Base-by-base conservation (phyloP, 1,284 basidiomycete genomes). In the Rhodotorula mucilaginosa region DNA sequence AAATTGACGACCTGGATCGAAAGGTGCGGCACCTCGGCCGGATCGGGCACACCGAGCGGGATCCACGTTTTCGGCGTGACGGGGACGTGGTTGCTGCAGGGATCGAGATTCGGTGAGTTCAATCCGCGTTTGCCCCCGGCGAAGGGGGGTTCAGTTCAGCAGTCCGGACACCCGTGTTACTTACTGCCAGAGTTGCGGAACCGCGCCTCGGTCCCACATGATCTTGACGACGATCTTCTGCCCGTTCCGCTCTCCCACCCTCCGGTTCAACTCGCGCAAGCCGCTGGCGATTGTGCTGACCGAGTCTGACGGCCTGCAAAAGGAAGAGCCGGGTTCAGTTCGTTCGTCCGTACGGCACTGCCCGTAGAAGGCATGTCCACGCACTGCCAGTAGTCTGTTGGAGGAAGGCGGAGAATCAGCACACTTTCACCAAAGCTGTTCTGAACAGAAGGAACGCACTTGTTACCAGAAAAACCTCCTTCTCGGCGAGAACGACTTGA, bases 121-220 rank as follows among this genome's bases (percentile, higher is more conserved):
- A 12, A 44, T 44, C 10, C 39, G 39, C 39, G 39, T 44, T 34
- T 44, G 39, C 8, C 8, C 39, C 12, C 8, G 39, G 39, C 39
- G 26, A 39, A 29, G 31, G 31, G 2, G 23, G 13, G 7, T 6
- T 39, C 26, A 54, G n/a, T 2, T 15, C 19, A n/a, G 52, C 52
- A 10, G 0, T 44, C 15, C 3, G 49, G 19, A 21, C 44, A 57
- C 29, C 23, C 21, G 6, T 21, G 18, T 3, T 1, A 66, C 75
- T 58, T 60, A 76, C 75, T 68, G 59, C 71, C 76, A 75, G 16
- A 80, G 71, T 80, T 88, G 87, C 78, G 85, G 84, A 73, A 85
- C 82, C 60, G 84, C 86, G 2, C 88, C 89, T 74, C 88, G 84
- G 77, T 90, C 88, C 80, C 89, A 90, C 78, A 89, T 86, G 77